Evolutionary conservation across 805 yeast species (phyloP).

Genomic region (Saccharomycopsis babjevae): DNA sequence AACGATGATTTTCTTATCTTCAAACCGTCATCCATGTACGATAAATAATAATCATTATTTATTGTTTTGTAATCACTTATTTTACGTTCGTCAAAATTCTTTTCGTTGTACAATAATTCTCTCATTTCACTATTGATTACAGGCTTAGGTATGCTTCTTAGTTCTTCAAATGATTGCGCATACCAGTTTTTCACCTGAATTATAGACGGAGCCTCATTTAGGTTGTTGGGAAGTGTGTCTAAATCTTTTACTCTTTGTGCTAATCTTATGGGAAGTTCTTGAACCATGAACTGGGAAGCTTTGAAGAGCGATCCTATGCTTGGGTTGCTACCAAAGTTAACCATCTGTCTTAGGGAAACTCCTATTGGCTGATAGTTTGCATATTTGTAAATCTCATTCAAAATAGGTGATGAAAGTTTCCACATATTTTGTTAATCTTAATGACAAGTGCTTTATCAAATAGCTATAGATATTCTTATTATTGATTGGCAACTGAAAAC

Average conservation of each 20-base stretch:
- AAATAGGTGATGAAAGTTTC: conserved; percentile 10
- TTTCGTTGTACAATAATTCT: conserved; percentile 26
- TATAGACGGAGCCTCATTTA: conserved; percentile 65
- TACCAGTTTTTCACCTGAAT: conserved; percentile 78
- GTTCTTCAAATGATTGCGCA: conserved; percentile 79
- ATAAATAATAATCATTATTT: not conserved
- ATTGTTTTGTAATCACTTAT: not conserved
- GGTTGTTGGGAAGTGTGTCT: conserved; percentile 68
- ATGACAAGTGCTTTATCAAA: no score
- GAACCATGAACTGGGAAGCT: conserved; percentile 76
- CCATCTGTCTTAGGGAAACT: conserved; percentile 80
- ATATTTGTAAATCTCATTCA: conserved; percentile 29
- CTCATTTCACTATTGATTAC: conserved; percentile 33
- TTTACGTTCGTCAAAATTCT: conserved; percentile 8
- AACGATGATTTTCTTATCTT: conserved; percentile 43
- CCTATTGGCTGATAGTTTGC: conserved; percentile 76
- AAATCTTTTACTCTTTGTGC: conserved; percentile 81
- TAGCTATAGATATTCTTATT: no score
- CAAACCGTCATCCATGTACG: conserved; percentile 21
- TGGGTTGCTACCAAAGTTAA: conserved; percentile 76
- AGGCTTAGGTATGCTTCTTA: conserved; percentile 57
- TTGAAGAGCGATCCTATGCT: conserved; percentile 68
- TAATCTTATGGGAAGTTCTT: conserved; percentile 77
- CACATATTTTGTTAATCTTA: not conserved
- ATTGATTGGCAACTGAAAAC: no score